Conservation (phyloP, 345 rosid species). For the Populus tremula region DNA sequence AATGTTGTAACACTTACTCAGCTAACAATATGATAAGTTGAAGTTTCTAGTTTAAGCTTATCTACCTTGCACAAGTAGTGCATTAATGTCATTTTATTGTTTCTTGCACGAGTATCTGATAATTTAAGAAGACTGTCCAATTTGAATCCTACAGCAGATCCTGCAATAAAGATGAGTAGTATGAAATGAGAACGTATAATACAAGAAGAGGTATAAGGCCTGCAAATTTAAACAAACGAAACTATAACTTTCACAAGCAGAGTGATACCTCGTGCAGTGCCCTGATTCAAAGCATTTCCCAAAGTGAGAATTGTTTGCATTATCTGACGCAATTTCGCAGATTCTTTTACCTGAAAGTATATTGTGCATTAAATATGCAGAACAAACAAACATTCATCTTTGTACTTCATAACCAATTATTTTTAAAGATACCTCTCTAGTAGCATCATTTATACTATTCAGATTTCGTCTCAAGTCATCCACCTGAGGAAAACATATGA, state of each 20-base stretch:
- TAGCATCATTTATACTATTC: conserved; percentile 61
- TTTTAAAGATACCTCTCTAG: conserved; percentile 65
- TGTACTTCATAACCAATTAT: background rate
- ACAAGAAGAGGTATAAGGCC: background rate
- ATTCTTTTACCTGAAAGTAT: conserved; percentile 79
- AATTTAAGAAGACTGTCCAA: conserved; percentile 93
- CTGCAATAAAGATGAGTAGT: conserved; percentile 37
- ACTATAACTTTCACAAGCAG: background rate
- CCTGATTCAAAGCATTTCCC: conserved; percentile 98
- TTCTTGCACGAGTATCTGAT: conserved; percentile 94
- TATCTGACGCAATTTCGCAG: conserved; percentile 85
- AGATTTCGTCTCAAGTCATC: conserved; percentile 72
- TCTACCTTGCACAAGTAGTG: conserved; percentile 96
- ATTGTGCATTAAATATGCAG: conserved; percentile 22
- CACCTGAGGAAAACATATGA: conserved; percentile 44
- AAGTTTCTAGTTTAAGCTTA: conserved; percentile 10
- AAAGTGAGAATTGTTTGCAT: conserved; percentile 95
- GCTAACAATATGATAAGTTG: background rate
- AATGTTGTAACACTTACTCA: too few species aligned
- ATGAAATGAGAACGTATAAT: background rate
- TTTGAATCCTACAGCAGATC: conserved; percentile 97
- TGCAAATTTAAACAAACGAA: background rate
- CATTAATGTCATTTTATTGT: conserved; percentile 94
- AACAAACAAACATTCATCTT: conserved; percentile 13
- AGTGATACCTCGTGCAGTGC: conserved; percentile 83